phyloP scores from a whole-genome alignment of 2,329 filamentous ascomycete genomes.

The Pseudocercospora pini-densiflorae region DNA sequence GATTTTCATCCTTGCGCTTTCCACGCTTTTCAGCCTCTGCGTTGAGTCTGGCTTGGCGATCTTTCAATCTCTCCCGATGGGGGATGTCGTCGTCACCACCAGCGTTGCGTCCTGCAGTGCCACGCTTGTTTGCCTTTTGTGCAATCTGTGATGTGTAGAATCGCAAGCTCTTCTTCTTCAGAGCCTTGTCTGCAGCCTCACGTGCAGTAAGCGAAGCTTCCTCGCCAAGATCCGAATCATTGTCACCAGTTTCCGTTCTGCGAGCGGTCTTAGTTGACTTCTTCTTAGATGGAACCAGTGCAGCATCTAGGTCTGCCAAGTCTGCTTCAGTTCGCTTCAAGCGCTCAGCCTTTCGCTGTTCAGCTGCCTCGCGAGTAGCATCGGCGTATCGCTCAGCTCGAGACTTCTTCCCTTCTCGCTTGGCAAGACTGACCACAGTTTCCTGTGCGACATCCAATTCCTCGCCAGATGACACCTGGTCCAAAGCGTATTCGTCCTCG shows the following conservation, averaged over 20 bases:
- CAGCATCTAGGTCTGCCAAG: slow-evolving; percentile 70
- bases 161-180: slow-evolving; percentile 86
- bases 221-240: slow-evolving; percentile 91
- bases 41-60: slow-evolving; percentile 83
- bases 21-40: slow-evolving; percentile 87
- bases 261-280: slow-evolving; percentile 22
- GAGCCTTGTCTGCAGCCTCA: slow-evolving; percentile 83
- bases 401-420: slow-evolving; percentile 49
- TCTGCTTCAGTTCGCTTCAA: slow-evolving; percentile 67
- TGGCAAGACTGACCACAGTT: background rate
- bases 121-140: slow-evolving; percentile 88
- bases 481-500: slow-evolving; percentile 13
- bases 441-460: slow-evolving; percentile 10
- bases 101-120: slow-evolving; percentile 71
- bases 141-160: slow-evolving; percentile 99
- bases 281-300: slow-evolving; percentile 53
- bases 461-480: slow-evolving; percentile 30
- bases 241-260: slow-evolving; percentile 50
- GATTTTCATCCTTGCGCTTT: slow-evolving; percentile 63
- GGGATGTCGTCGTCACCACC: slow-evolving; percentile 85
- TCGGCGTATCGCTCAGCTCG: slow-evolving; percentile 57
- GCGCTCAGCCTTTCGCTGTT: slow-evolving; percentile 58
- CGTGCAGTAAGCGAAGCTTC: slow-evolving; percentile 77
- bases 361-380: slow-evolving; percentile 59
- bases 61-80: slow-evolving; percentile 83